A percentile compares a stretch with the other conserved stretches of the same genome.
These are phyloP conservation scores for Leptographium galeiforme DNA, from an alignment of 2,329 filamentous ascomycete genomes.

Conservation along the genomic window DNA sequence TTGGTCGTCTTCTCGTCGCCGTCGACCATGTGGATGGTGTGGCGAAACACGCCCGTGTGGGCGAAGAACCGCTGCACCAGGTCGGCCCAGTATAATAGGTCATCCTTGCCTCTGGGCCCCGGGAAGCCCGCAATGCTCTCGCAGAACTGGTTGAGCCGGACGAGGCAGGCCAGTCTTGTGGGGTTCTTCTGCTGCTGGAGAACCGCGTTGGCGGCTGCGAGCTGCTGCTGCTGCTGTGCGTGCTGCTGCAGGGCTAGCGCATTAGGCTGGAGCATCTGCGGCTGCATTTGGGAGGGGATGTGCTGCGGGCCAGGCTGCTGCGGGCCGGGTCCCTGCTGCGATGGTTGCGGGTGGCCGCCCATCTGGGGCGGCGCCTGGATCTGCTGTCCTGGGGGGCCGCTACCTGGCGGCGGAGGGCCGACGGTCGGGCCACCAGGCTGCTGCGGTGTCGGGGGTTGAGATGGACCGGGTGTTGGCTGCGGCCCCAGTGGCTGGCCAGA, in stretches of 20 bases:
- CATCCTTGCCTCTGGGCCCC: conserved; percentile 46
- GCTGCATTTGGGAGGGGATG: conserved; percentile 26
- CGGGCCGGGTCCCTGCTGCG: conserved; percentile 17
- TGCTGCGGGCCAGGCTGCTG: conserved; percentile 15
- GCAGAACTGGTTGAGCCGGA: conserved; percentile 49
- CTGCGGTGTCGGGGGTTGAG: conserved; percentile 17
- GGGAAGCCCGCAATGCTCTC: conserved; percentile 47
- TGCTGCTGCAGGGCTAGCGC: conserved; percentile 25
- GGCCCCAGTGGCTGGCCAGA: conserved; percentile 3
- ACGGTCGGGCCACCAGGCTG: conserved; percentile 20
- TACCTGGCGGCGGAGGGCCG: conserved; percentile 19
- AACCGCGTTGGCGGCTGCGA: conserved; percentile 22
- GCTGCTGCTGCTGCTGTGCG: conserved; percentile 13
- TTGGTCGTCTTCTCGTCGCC: conserved; percentile 43
- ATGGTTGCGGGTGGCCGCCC: conserved; percentile 19
- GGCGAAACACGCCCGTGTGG: conserved; percentile 59
- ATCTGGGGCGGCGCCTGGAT: conserved; percentile 16
- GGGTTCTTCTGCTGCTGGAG: conserved; percentile 35
- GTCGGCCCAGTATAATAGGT: conserved; percentile 62
- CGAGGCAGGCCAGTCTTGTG: conserved; percentile 42
- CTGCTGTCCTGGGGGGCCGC: conserved; percentile 14
- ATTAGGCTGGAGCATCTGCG: conserved; percentile 20
- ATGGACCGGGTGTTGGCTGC: conserved; percentile 4
- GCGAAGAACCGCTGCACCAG: conserved; percentile 80
- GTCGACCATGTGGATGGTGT: conserved; percentile 47